A percentile compares a stretch with the other conserved stretches of the same genome.
phyloP scores from a whole-genome alignment of 495 filamentous ascomycete genomes.

The Penicillium diatomitis region DNA sequence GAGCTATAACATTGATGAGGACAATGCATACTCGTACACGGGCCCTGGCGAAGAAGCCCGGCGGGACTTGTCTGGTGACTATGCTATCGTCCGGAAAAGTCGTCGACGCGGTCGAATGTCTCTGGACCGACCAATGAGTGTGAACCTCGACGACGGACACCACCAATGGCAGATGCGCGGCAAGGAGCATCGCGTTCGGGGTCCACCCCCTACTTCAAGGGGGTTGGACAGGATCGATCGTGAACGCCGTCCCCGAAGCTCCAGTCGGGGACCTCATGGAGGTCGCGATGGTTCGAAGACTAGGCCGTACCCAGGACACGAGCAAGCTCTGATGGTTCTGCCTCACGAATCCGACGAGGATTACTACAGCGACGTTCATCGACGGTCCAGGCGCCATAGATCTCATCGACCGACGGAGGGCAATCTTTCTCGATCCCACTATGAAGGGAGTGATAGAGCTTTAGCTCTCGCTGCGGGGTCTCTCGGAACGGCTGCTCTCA shows the following conservation, averaged over 20 bases:
- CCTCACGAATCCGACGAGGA: constrained; percentile 35
- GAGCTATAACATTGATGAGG: constrained; percentile 53
- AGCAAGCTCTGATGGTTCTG: constrained; percentile 25
- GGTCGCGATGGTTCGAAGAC: constrained; percentile 22
- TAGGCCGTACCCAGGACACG: constrained; percentile 17
- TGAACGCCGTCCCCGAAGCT: constrained; percentile 26
- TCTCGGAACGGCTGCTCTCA: constrained; percentile 34
- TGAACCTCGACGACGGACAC: constrained; percentile 52
- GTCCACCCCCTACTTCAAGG: constrained; percentile 52
- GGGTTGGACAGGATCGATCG: constrained; percentile 51
- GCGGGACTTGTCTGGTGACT: constrained; percentile 60
- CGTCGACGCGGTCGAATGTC: constrained; percentile 41
- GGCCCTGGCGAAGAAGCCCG: constrained; percentile 37
- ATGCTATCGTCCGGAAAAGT: constrained; percentile 34
- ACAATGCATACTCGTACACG: constrained; percentile 60
- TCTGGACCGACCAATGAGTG: constrained; percentile 52
- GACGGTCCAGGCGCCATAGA: constrained; percentile 15
- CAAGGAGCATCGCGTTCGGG: constrained; percentile 36
- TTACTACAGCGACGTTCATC: constrained; percentile 18
- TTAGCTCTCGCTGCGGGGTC: constrained; percentile 15
- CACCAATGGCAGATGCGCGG: constrained; percentile 28
- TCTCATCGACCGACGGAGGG: constrained; percentile 20
- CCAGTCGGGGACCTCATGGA: constrained; percentile 20
- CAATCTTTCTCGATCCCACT: constrained; percentile 14
- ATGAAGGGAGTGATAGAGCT: constrained; percentile 9